These are phyloP conservation scores for Harringtonia lauricola DNA, from an alignment of 2,329 filamentous ascomycete species.

Conservation along the genomic window DNA sequence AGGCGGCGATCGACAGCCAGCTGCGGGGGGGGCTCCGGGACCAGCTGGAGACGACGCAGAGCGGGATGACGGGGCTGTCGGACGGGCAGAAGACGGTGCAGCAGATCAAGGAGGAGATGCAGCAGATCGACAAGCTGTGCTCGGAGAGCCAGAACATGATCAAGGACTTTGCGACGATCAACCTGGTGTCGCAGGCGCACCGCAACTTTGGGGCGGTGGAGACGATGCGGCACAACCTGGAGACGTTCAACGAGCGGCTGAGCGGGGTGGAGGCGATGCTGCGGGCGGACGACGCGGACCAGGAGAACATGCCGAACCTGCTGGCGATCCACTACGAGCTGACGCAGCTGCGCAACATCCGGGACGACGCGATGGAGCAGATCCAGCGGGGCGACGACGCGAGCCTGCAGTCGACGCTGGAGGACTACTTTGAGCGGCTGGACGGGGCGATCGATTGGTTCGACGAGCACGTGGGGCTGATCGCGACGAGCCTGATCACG, in stretches of 20 bases:
- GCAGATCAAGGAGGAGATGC: conserved; percentile 95
- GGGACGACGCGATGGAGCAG: conserved; percentile 94
- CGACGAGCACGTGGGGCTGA: conserved; percentile 82
- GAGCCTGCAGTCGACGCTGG: conserved; percentile 68
- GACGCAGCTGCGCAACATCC: conserved; percentile 82
- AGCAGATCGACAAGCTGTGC: conserved; percentile 95
- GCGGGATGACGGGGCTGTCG: conserved; percentile 78
- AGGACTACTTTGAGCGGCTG: conserved; percentile 79
- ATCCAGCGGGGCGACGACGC: conserved; percentile 66
- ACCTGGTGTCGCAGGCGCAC: conserved; percentile 85
- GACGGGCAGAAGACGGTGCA: conserved; percentile 88
- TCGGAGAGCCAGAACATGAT: conserved; percentile 97
- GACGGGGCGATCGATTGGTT: conserved; percentile 90
- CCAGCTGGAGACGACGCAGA: conserved; percentile 88
- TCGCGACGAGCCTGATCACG: conserved; percentile 83
- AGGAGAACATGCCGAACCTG: conserved; percentile 85
- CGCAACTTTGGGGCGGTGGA: conserved; percentile 92
- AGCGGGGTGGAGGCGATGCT: conserved; percentile 68
- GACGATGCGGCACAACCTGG: conserved; percentile 83
- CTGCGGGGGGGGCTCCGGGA: conserved; percentile 80
- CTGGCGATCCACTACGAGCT: conserved; percentile 85
- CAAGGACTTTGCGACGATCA: conserved; percentile 88
- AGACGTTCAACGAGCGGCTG: conserved; percentile 74
- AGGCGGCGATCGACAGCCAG: conserved; percentile 80
- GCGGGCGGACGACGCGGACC: conserved; percentile 70